These are phyloP conservation scores for Scalesia atractyloides DNA, from an alignment of 129 eudicot genomes.

Conservation along the genomic window DNA sequence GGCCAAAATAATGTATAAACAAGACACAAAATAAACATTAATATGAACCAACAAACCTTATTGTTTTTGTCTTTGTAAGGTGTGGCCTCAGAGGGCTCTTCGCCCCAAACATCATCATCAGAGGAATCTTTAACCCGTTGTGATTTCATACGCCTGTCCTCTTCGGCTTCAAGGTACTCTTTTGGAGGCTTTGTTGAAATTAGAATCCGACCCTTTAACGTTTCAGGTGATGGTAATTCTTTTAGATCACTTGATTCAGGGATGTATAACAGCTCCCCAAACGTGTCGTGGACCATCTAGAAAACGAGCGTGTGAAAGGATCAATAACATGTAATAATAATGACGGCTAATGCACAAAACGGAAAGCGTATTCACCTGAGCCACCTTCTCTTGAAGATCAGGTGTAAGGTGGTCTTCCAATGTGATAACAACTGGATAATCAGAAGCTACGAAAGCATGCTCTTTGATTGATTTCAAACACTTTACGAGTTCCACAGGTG, in stretches of 20 bases:
- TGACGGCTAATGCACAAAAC: background rate
- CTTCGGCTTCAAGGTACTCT: conserved; percentile 77
- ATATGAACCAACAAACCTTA: conserved; percentile 41
- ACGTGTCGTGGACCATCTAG: conserved; percentile 75
- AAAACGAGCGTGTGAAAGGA: conserved; percentile 3
- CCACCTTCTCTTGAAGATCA: conserved; percentile 90
- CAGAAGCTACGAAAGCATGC: conserved; percentile 70
- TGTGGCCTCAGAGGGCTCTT: conserved; percentile 51
- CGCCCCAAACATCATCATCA: conserved; percentile 71
- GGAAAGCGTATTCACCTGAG: conserved; percentile 49
- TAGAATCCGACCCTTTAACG: conserved; percentile 56
- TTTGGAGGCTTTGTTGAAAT: conserved; percentile 96
- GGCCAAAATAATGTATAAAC: background rate
- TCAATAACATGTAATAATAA: background rate
- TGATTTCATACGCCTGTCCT: conserved; percentile 38
- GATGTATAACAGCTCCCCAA: conserved; percentile 65
- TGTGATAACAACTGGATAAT: conserved; percentile 81
- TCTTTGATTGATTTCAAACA: conserved; percentile 84
- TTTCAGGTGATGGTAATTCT: conserved; percentile 76
- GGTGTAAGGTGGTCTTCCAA: conserved; percentile 86
- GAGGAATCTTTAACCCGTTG: conserved; percentile 47
- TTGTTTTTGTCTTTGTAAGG: conserved; percentile 41
- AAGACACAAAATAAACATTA: background rate
- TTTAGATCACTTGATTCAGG: conserved; percentile 48
- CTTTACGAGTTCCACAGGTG: conserved; percentile 71